A percentile compares a stretch with the other conserved stretches of the same genome.
phyloP scores from a whole-genome alignment of 2,329 filamentous ascomycete genomes.

The Trichoderma citrinoviride region DNA sequence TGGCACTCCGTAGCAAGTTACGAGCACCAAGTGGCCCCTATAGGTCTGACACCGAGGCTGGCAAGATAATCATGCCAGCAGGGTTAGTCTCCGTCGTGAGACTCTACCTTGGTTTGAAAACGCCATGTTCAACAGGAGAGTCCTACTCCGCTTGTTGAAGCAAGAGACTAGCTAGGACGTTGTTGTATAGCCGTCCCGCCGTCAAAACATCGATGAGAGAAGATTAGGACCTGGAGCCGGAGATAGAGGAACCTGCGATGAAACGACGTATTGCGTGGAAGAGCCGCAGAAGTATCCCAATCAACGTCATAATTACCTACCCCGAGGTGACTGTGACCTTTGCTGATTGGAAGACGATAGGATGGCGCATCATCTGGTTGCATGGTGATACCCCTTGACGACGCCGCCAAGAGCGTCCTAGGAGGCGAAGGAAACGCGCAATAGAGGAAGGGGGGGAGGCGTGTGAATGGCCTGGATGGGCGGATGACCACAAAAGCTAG shows the following conservation, averaged over 20 bases:
- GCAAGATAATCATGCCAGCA: background rate
- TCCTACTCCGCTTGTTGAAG: background rate
- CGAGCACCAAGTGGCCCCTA: background rate
- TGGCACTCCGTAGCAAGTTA: background rate
- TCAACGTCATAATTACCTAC: slow-evolving; percentile 9
- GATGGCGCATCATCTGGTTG: slow-evolving; percentile 14
- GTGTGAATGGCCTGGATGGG: slow-evolving; percentile 10
- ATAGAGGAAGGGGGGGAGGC: background rate
- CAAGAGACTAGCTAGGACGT: background rate
- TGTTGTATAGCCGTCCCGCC: too few species aligned
- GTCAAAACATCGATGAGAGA: background rate
- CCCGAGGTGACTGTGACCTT: background rate
- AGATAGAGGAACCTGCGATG: background rate
- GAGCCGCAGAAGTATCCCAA: background rate
- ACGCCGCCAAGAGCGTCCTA: background rate
- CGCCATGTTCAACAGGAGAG: background rate
- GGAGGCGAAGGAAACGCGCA: slow-evolving; percentile 1
- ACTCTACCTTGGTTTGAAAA: too few species aligned
- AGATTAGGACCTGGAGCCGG: background rate
- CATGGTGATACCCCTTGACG: slow-evolving; percentile 8
- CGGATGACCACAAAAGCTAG: slow-evolving; percentile 19
- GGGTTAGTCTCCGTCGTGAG: background rate
- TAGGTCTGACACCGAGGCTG: background rate
- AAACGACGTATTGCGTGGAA: background rate
- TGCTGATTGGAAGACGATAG: slow-evolving; percentile 10